These are phyloP conservation scores for Barnettozyma wickerhamii DNA, from an alignment of 805 yeast genomes.

Conservation along the genomic window DNA sequence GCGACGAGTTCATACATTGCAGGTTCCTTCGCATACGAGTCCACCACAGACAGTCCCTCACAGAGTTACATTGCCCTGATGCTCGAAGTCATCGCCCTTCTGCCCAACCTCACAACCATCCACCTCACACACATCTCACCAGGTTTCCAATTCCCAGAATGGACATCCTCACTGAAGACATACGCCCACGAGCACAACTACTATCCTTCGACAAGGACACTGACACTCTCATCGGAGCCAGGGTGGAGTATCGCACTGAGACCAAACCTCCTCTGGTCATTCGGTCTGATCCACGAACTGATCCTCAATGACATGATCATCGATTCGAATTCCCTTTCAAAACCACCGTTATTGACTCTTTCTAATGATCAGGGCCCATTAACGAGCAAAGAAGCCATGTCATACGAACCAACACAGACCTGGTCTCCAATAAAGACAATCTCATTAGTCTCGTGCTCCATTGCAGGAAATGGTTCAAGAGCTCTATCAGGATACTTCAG, in stretches of 20 bases:
- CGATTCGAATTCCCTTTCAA: constrained; percentile 36
- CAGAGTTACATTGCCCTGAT: constrained; percentile 30
- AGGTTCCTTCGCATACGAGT: constrained; percentile 19
- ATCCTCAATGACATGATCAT: constrained; percentile 43
- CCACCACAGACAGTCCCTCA: constrained; percentile 14
- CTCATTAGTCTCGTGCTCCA: constrained; percentile 30
- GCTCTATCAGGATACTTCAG: constrained; percentile 36
- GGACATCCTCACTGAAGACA: constrained; percentile 24
- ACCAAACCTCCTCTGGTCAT: constrained; percentile 41
- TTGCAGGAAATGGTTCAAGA: constrained; percentile 34
- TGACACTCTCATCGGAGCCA: constrained; percentile 38
- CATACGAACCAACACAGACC: constrained; percentile 9
- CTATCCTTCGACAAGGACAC: constrained; percentile 27
- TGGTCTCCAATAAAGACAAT: constrained; percentile 34
- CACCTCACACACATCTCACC: constrained; percentile 45
- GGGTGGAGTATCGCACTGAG: constrained; percentile 53
- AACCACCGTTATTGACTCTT: constrained; percentile 21
- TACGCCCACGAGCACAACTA: constrained; percentile 24
- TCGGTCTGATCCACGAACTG: constrained; percentile 41
- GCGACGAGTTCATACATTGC: constrained; percentile 17
- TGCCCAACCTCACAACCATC: constrained; percentile 42
- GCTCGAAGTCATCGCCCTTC: constrained; percentile 39
- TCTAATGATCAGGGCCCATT: constrained; percentile 23
- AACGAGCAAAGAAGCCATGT: constrained; percentile 17
- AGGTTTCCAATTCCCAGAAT: constrained; percentile 38